Base-by-base conservation (phyloP, 495 filamentous ascomycete species). In the Penicillium coprophilum region DNA sequence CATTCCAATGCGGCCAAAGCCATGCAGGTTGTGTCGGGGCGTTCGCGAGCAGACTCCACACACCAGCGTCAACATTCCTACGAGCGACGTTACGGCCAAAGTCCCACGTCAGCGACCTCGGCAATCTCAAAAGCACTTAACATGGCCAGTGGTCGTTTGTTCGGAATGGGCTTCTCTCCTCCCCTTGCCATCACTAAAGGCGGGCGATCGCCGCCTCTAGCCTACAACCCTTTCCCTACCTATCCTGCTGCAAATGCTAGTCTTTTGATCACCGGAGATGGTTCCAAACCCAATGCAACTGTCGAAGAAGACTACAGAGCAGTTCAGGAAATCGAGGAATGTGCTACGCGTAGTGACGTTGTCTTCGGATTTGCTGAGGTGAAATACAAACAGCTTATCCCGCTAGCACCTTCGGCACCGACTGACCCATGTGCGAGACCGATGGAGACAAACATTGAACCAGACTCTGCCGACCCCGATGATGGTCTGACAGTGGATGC, bases 311-410 rank as follows among this genome's bases (percentile, higher is more conserved):
- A 98, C 67, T 77, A 81, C 41, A 83, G 80, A 64, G 85, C 87
- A 24, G 82, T 94, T 6, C 84, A 92, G 53, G 81, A 80, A 28
- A 89, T 97, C 38, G 94, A 98, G 70, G 92, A 97, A 54, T 87
- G 86, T 48, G 95, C 95, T 7, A 92, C 88, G 15, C 85, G 90
- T 27, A 96, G 91, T 60, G 92, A 98, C 67, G 92, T 97, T 30
- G 91, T 98, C 1, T 97, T 89, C 68, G 91, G 91, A 20, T 97
- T 97, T 72, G 94, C 94, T 10, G 94, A 97, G 71, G 92, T 98
- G 57, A 98, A 98, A 73, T 97, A 93, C 75, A 94, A 94, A 71
- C 94, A 98, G 66, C 81, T 98, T 31, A 82, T 97, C 12, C 94
- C 94, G 6, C 70, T 94, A 23, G 85, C 89, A 6, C 94, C 93